Conservation (phyloP, 1,139 yeast species). For the Scheffersomyces stambukii region DNA sequence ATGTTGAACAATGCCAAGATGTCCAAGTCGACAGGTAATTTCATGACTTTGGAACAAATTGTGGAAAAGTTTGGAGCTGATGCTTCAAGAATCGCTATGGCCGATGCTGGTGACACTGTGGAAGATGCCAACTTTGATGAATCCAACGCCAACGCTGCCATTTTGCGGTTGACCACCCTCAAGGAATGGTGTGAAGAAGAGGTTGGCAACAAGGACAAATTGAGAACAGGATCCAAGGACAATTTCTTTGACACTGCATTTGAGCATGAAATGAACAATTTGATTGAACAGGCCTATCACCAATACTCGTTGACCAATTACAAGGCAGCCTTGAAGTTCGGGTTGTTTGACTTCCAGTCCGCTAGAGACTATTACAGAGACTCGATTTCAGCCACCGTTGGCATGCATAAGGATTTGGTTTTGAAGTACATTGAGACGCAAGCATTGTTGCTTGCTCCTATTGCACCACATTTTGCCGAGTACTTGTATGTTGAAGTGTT, state of each 20-base stretch:
- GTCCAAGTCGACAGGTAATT: constrained; percentile 98
- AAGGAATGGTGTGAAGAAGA: constrained; percentile 94
- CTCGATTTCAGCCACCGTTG: constrained; percentile 49
- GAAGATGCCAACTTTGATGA: constrained; percentile 99
- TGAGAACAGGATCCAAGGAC: constrained; percentile 65
- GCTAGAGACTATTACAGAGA: constrained; percentile 97
- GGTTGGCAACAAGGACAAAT: constrained; percentile 44
- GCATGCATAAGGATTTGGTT: constrained; percentile 84
- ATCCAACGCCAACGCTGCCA: constrained; percentile 94
- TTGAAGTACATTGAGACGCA: constrained; percentile 81
- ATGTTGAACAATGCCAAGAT: constrained; percentile 93
- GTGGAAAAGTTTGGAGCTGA: constrained; percentile 94
- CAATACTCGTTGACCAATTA: constrained; percentile 72
- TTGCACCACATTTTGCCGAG: constrained; percentile 96
- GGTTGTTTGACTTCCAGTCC: constrained; percentile 90
- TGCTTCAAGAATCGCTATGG: constrained; percentile 94
- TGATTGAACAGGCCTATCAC: constrained; percentile 68
- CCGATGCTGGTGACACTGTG: constrained; percentile 96
- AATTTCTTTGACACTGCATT: constrained; percentile 84
- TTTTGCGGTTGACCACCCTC: constrained; percentile 84
- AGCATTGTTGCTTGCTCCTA: constrained; percentile 79
- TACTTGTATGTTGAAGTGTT: constrained; percentile 82
- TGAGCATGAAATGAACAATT: constrained; percentile 87
- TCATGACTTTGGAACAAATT: constrained; percentile 83
- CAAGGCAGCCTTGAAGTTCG: constrained; percentile 85